phyloP scores from a whole-genome alignment of 495 filamentous ascomycete genomes.

The Gamarada debralockiae region DNA sequence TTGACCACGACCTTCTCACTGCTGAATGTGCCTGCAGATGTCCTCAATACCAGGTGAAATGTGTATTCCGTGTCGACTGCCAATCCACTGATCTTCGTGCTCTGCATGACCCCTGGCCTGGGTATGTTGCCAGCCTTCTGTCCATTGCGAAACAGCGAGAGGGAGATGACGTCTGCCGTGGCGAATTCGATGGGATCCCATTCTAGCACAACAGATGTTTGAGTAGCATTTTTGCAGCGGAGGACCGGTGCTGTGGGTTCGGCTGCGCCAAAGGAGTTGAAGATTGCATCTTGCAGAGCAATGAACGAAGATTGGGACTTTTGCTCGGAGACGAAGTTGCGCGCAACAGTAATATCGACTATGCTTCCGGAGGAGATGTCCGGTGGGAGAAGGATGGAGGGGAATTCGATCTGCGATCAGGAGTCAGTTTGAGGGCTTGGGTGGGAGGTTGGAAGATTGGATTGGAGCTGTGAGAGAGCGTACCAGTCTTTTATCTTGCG shows the following conservation, averaged over 20 bases:
- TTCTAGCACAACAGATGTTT: constrained; percentile 94
- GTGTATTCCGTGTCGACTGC: constrained; percentile 93
- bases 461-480: constrained; percentile 22
- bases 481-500: constrained; percentile 95
- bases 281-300: constrained; percentile 82
- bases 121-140: constrained; percentile 95
- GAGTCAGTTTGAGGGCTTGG: neutral
- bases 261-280: constrained; percentile 74
- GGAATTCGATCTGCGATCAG: constrained; percentile 83
- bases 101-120: constrained; percentile 74
- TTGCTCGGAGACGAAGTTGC: constrained; percentile 76
- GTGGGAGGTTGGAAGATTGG: neutral
- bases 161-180: constrained; percentile 80
- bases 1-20: constrained; percentile 80
- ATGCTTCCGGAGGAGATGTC: constrained; percentile 94
- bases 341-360: constrained; percentile 93
- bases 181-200: constrained; percentile 95
- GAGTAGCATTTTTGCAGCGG: constrained; percentile 90
- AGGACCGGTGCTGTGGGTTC: constrained; percentile 78
- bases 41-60: constrained; percentile 89
- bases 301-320: constrained; percentile 70
- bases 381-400: constrained; percentile 91
- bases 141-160: constrained; percentile 91
- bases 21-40: constrained; percentile 80
- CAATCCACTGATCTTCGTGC: constrained; percentile 95